A percentile compares a stretch with the other conserved stretches of the same genome.
phyloP scores from a whole-genome alignment of 768 basidiomycete genomes.

The Russula foetens region DNA sequence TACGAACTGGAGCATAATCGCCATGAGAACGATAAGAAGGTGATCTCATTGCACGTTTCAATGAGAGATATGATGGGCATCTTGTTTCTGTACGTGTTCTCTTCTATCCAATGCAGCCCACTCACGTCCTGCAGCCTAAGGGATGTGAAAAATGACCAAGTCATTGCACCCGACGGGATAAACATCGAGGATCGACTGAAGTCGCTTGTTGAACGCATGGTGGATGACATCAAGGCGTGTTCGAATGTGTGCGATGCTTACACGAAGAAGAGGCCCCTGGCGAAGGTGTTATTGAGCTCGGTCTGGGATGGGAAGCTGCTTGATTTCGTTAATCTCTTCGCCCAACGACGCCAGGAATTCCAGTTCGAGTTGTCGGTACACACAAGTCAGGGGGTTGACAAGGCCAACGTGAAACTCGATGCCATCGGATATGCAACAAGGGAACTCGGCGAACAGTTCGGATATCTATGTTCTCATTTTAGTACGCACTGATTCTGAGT shows the following conservation, averaged over 20 bases:
- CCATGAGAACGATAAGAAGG: slow-evolving; percentile 43
- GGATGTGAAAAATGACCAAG: slow-evolving; percentile 25
- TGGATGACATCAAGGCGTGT: slow-evolving; percentile 27
- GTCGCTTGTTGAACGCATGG: slow-evolving; percentile 24
- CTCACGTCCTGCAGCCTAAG: slow-evolving; percentile 22
- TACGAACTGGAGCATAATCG: slow-evolving; percentile 40
- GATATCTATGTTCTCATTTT: neutral
- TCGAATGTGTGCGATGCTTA: slow-evolving; percentile 30
- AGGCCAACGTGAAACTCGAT: slow-evolving; percentile 11
- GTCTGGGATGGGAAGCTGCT: slow-evolving; percentile 26
- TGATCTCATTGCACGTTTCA: slow-evolving; percentile 38
- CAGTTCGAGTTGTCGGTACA: slow-evolving; percentile 26
- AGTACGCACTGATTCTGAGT: neutral
- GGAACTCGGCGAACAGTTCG: slow-evolving; percentile 18
- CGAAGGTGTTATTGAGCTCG: slow-evolving; percentile 24
- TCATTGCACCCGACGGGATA: slow-evolving; percentile 25
- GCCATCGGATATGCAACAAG: neutral
- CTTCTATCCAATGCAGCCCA: neutral
- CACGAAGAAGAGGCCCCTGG: slow-evolving; percentile 25
- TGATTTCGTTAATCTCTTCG: slow-evolving; percentile 22
- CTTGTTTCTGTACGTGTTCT: neutral
- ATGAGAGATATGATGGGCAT: slow-evolving; percentile 42
- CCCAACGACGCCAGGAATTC: slow-evolving; percentile 22
- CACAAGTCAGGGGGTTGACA: slow-evolving; percentile 15
- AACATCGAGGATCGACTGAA: slow-evolving; percentile 31